Conservation (phyloP, 75 land plant species). For the Sequoiadendron giganteum region DNA sequence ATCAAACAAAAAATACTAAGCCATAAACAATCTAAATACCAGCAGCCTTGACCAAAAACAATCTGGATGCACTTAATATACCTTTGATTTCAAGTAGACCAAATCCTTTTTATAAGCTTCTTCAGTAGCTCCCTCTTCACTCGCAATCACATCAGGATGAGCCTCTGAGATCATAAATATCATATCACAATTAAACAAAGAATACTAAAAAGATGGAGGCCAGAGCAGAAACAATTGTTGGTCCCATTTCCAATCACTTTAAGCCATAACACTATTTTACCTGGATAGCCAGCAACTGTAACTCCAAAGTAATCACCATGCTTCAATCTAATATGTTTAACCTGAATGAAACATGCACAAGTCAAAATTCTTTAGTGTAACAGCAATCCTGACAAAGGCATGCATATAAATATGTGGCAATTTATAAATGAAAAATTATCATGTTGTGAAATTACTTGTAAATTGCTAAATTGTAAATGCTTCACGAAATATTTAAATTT, state of each 20-base stretch:
- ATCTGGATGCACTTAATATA: slow-evolving; percentile 4
- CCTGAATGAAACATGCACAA: slow-evolving; percentile 38
- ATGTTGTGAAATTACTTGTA: not conserved
- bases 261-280: slow-evolving; percentile 26
- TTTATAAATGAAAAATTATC: not conserved
- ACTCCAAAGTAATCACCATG: slow-evolving; percentile 95
- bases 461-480: not conserved
- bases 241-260: not conserved
- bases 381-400: not conserved
- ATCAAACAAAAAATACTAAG: not conserved
- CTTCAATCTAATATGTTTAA: slow-evolving; percentile 69
- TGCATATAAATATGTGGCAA: not conserved
- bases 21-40: not conserved
- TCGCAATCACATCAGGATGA: slow-evolving; percentile 81
- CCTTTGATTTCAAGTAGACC: slow-evolving; percentile 88
- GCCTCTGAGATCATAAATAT: slow-evolving; percentile 61
- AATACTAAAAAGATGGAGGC: not conserved
- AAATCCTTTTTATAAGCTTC: slow-evolving; percentile 84
- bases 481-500: not conserved
- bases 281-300: slow-evolving; percentile 99
- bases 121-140: slow-evolving; percentile 52
- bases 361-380: not conserved
- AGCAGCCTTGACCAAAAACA: not conserved
- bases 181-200: slow-evolving; percentile 10
- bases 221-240: slow-evolving; percentile 3